phyloP scores from a whole-genome alignment of 2,329 filamentous ascomycete species.

The Pseudocercospora macadamiae region DNA sequence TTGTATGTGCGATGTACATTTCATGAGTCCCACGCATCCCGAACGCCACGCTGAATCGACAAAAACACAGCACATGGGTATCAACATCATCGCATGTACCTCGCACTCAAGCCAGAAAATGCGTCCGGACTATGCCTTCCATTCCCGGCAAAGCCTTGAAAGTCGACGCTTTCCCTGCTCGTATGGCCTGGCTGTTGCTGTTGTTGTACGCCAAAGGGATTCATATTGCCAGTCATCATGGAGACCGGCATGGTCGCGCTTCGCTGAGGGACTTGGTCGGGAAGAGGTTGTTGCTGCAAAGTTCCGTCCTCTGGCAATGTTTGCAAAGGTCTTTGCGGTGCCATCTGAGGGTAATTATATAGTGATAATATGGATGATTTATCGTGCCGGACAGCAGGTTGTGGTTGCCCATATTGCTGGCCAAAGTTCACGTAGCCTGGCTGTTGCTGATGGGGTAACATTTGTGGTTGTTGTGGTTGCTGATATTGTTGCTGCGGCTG shows the following conservation, averaged over 20 bases:
- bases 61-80: neutral
- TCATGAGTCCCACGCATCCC: neutral
- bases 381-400: conserved; percentile 58
- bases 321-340: conserved; percentile 46
- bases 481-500: conserved; percentile 34
- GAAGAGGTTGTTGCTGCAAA: conserved; percentile 30
- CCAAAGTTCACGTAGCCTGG: conserved; percentile 20
- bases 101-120: conserved; percentile 73
- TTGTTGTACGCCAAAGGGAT: conserved; percentile 35
- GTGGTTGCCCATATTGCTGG: conserved; percentile 35
- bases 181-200: conserved; percentile 46
- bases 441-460: conserved; percentile 39
- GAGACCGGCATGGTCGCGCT: conserved; percentile 44
- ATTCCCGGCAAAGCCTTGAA: conserved; percentile 62
- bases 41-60: conserved; percentile 17
- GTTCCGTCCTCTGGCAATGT: conserved; percentile 41
- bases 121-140: conserved; percentile 79
- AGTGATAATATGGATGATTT: conserved; percentile 77
- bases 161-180: conserved; percentile 72
- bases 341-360: conserved; percentile 65
- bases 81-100: conserved; percentile 39
- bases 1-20: conserved; percentile 6
- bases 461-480: conserved; percentile 39
- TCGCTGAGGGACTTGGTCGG: conserved; percentile 33
- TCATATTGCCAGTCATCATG: conserved; percentile 30